Base-by-base conservation (phyloP, 768 basidiomycete genomes). In the Suillus placidus region DNA sequence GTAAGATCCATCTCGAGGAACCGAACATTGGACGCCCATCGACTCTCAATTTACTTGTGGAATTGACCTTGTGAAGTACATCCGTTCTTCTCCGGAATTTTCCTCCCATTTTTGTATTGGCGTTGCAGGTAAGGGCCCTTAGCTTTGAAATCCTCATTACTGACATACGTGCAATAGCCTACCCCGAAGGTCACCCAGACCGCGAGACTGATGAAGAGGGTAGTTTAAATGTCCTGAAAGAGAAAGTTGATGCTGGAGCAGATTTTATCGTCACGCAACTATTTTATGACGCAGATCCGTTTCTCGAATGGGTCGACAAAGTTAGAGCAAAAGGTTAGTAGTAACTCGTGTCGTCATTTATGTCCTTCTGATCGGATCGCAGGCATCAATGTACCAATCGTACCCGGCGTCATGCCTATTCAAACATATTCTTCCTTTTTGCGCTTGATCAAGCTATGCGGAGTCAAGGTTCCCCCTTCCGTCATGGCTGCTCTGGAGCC, bases 361-460 rank as follows among this genome's bases (percentile, higher is more conserved):
- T 60, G 13, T 38, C 61, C 30, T 62, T 14, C 68, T 72, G 37
- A 75, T 42, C 1, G 2, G n/a, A 34, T 10, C 30, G 52, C 71
- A 96, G 97, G 96, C 38, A 95, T 99, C 72, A 84, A 77, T 0
- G 86, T 95, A 2, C 97, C 97, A 1, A 88, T 99, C 69, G 90
- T 99, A 66, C 95, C 97, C 10, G 95, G 96, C 13, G 88, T 99
- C 63, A 97, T 99, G 95, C 97, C 97, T 0, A 94, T 99, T 64
- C 97, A 99, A 74, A 98, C 93, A 30, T 97, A 95, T 74, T 87
- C 91, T 5, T 97, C 97, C 1, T 99, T 99, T 79, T 81, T 91
- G 54, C 89, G 97, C 55, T 82, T 99, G 71, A 93, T 90, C 26
- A 97, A 96, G 75, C 82, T 99, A 52, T 96, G 94, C 67, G 91